Evolutionary conservation across 2,329 filamentous ascomycete genomes (phyloP), one percentile per base, ranked within the genome.

Genomic region (Ceratocystis cacaofunesta): DNA sequence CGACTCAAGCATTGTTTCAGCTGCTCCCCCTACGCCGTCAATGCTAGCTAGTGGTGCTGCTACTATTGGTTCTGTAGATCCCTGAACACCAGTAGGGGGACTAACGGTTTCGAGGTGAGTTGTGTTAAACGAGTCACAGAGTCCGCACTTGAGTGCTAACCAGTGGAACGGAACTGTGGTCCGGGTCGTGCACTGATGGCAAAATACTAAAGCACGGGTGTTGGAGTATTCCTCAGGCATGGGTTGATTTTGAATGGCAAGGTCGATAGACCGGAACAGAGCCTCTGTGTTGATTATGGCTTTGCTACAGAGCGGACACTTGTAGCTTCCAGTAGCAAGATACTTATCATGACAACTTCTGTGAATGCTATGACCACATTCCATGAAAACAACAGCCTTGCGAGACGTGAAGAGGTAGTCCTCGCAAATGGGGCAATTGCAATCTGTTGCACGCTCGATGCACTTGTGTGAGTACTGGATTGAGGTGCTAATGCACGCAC

Each of bases 211-310:
- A 15, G 91, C 92, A 68, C 85, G 85, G 4, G 89, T 91, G 70
- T 90, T 85, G 68, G 78, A 80, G 71, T 92, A 95, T 69, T 95
- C 89, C 5, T 80, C 76, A 0, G 94, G 94, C 91, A 99, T 97
- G 1, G 94, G 94, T 73, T 99, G 94, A 57, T 82, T 82, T 69
- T 88, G 82, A 68, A 99, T 96, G 62, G 90, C 87, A 63, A 91
- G 84, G 71, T 96, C 92, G 43, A 97, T 77, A 70, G 94, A 94
- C 61, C 90, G 86, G 77, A 97, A 99, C 70, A 95, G 89, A 46
- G 89, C 84, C 72, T 96, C 92, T 92, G 99, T 99, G 72, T 97
- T 97, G 69, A 90, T 85, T n/a, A 95, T 87, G 69, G 89, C 96
- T 75, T 94, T 95, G 77, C 88, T 95, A 80, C 94, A 99, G 61